Conservation (phyloP, 164 flowering plant species). For the Akebia trifoliata region DNA sequence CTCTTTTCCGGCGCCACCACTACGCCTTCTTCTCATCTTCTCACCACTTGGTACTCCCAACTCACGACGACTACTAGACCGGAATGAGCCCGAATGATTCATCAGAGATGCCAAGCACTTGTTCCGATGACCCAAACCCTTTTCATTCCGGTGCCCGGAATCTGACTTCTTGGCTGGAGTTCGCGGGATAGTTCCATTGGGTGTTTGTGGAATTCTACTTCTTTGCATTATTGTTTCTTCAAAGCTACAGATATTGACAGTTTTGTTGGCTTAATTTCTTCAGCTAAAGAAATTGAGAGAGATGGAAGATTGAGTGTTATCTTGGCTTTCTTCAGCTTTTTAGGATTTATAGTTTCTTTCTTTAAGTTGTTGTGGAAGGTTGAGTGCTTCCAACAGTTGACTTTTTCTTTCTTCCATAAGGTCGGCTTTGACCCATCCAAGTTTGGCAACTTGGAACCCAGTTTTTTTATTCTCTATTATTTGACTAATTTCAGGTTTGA, state of each 20-base stretch:
- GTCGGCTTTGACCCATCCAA: not conserved
- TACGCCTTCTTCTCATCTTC: not conserved
- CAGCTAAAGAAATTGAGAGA: no score
- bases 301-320: not conserved
- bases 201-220: slow-evolving; percentile 4
- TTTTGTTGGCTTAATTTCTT: not conserved
- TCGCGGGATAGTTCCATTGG: not conserved
- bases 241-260: not conserved
- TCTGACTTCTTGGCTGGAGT: not conserved
- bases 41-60: not conserved
- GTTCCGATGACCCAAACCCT: not conserved
- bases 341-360: not conserved
- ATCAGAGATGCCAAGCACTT: not conserved
- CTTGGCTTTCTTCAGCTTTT: not conserved
- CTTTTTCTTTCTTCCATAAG: not conserved
- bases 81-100: not conserved
- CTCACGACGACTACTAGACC: not conserved
- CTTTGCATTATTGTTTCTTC: slow-evolving; percentile 1
- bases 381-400: not conserved
- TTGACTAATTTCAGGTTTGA: no score
- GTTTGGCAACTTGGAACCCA: not conserved
- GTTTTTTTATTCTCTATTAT: no score
- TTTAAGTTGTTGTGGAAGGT: not conserved
- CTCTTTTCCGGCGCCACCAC: not conserved
- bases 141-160: not conserved